phyloP scores from a whole-genome alignment of 2,329 filamentous ascomycete species.

The Trichoderma atroviride region DNA sequence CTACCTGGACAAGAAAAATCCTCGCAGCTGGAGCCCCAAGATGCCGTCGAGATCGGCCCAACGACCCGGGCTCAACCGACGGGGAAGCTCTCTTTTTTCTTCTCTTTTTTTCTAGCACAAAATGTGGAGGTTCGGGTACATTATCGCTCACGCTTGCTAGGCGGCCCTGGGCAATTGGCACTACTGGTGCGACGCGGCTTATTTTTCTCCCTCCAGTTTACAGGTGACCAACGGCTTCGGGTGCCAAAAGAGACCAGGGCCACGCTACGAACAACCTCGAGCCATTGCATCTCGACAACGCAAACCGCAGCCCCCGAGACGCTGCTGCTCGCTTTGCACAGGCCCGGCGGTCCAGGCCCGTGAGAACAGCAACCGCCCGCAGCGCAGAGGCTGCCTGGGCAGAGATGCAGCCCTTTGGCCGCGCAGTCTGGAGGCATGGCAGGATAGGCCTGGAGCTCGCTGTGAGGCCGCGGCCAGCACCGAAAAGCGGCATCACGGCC shows the following conservation, averaged over 20 bases:
- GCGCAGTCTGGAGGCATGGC: constrained; percentile 38
- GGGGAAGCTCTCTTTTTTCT: neutral
- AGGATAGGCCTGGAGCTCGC: constrained; percentile 32
- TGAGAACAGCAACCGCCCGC: neutral
- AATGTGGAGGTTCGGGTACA: neutral
- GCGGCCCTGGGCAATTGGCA: neutral
- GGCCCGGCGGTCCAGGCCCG: constrained; percentile 13
- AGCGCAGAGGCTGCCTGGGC: constrained; percentile 25
- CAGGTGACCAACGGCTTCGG: constrained; percentile 4
- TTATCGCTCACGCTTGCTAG: neutral
- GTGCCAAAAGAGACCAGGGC: constrained; percentile 16
- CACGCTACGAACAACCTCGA: constrained; percentile 14
- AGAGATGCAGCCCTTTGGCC: constrained; percentile 43
- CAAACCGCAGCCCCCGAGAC: neutral
- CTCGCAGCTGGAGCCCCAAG: neutral
- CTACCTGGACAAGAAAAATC: neutral
- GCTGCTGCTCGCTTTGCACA: constrained; percentile 1
- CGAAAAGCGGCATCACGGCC: neutral
- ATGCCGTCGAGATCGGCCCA: constrained; percentile 25
- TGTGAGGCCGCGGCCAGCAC: constrained; percentile 16
- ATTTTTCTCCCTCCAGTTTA: neutral
- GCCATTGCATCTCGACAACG: neutral
- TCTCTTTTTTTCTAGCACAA: neutral
- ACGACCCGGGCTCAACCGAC: constrained; percentile 22
- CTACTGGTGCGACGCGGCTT: neutral